phyloP scores from a whole-genome alignment of 345 rosid species.

The Rhodamnia rubescens region DNA sequence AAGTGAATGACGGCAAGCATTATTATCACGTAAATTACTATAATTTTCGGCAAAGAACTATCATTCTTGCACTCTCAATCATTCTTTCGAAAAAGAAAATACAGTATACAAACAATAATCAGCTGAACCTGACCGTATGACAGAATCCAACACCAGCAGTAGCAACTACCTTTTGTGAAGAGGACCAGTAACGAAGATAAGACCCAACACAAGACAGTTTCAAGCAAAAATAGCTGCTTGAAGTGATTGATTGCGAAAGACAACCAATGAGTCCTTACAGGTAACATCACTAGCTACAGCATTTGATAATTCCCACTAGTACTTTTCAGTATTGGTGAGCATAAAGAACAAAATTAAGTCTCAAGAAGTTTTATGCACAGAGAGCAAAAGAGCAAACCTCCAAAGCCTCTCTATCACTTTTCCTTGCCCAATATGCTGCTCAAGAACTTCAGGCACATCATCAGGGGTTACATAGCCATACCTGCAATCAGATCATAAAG shows the following conservation, averaged over 20 bases:
- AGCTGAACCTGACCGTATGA: background rate
- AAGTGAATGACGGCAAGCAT: background rate
- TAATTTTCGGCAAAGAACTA: background rate
- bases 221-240: background rate
- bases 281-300: background rate
- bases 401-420: slow-evolving; percentile 54
- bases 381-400: slow-evolving; percentile 42
- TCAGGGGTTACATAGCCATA: slow-evolving; percentile 92
- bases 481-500: slow-evolving; percentile 32
- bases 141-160: background rate
- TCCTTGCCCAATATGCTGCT: slow-evolving; percentile 82
- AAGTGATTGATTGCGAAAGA: background rate
- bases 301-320: background rate
- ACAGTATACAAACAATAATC: background rate
- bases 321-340: background rate
- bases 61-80: background rate
- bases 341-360: background rate
- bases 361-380: background rate
- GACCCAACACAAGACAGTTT: background rate
- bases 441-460: slow-evolving; percentile 79
- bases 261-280: background rate
- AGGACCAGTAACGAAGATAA: background rate
- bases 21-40: background rate
- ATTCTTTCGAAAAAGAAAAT: background rate
- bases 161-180: background rate